Percentiles rank a stretch among this genome's conserved stretches.
phyloP scores from a whole-genome alignment of 129 eudicot genomes.

The Flaveria bidentis region DNA sequence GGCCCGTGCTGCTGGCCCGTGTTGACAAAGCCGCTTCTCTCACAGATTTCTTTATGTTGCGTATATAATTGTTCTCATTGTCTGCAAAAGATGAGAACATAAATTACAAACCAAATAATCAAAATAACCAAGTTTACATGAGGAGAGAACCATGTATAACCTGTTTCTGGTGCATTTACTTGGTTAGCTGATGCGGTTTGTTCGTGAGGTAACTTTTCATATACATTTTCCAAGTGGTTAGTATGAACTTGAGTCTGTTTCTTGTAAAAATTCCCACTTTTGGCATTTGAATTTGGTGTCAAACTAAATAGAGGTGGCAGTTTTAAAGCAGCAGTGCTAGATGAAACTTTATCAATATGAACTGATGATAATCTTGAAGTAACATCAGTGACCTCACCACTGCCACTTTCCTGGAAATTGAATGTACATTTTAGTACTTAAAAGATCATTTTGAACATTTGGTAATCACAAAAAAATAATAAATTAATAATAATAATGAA shows the following conservation, averaged over 20 bases:
- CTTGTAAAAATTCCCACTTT: slow-evolving; percentile 69
- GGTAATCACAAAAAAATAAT: neutral
- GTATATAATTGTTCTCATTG: slow-evolving; percentile 55
- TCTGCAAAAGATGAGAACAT: slow-evolving; percentile 43
- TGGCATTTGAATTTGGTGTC: slow-evolving; percentile 78
- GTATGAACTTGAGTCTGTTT: slow-evolving; percentile 48
- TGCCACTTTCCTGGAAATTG: slow-evolving; percentile 62
- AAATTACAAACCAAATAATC: slow-evolving; percentile 11
- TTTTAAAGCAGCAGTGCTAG: slow-evolving; percentile 70
- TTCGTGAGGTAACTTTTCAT: slow-evolving; percentile 55
- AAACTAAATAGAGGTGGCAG: slow-evolving; percentile 90
- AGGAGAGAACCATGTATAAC: slow-evolving; percentile 37
- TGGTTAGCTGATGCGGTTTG: slow-evolving; percentile 48
- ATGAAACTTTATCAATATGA: slow-evolving; percentile 74
- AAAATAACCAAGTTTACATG: neutral
- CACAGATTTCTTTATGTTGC: slow-evolving; percentile 79
- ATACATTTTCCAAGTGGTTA: slow-evolving; percentile 45
- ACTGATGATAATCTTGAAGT: slow-evolving; percentile 62
- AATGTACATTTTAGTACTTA: slow-evolving; percentile 17
- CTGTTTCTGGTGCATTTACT: slow-evolving; percentile 64
- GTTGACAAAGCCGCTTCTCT: slow-evolving; percentile 90
- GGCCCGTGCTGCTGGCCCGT: slow-evolving; percentile 47
- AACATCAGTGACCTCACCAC: slow-evolving; percentile 66
- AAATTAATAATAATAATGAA: neutral
- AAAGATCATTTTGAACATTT: slow-evolving; percentile 13